Base-by-base conservation (phyloP, 1,284 basidiomycete genomes). In the Cryptococcus sp. region DNA sequence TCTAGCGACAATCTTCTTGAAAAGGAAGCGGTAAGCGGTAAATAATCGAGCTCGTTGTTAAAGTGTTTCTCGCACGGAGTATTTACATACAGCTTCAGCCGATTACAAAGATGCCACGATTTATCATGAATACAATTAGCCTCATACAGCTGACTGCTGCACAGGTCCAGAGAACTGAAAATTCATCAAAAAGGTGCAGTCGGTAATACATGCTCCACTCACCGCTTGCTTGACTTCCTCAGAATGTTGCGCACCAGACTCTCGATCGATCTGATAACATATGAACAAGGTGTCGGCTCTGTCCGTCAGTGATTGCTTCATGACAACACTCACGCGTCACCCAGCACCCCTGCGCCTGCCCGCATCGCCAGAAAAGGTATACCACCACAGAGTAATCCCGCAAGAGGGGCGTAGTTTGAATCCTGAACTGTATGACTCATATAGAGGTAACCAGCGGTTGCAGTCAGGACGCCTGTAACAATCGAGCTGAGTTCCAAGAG, bases 201-300 rank as follows among this genome's bases (percentile, higher is more conserved):
- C 46, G 34, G 46, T 31, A 13, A 37, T 36, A 11, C 4, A n/a
- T 5, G 11, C 49, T 10, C n/a, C 15, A 80, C 87, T 73, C 69
- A 90, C 85, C 42, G 86, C 84, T 49, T 81, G 77, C 59, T 86
- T 86, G 10, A 89, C 87, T 66, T 88, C 84, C 49, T 83, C 81
- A 51, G 82, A 81, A 58, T 83, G 83, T 47, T 78, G 77, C 44
- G 82, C 81, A 0, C 87, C 87, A 1, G 81, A 77, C 50, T 88
- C 88, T 62, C 86, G 84, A 70, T 93, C 90, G 52, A 94, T 89
- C 64, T 89, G 89, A 69, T 90, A 90, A 68, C 91, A 94, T 43
- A 94, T 81, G 70, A 90, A 94, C 51, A 94, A 69, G 2, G 90
- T 86, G 68, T 94, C 90, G 56, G 88, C 72, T 0, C 68, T 73